phyloP scores from a whole-genome alignment of 192 early-diverging fungal genomes.

The Podila verticillata region DNA sequence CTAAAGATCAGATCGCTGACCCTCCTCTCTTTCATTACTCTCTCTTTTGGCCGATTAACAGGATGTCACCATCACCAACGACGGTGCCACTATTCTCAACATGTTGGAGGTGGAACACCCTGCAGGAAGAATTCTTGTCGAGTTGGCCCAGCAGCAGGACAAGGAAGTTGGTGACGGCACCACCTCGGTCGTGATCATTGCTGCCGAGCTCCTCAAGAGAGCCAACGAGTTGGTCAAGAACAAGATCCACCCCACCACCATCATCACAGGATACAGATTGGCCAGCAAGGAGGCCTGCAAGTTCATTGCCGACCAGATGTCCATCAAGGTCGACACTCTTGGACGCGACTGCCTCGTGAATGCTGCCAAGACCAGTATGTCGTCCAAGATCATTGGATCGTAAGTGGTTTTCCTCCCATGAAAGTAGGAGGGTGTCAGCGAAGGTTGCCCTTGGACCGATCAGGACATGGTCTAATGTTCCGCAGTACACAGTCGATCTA shows the following conservation, averaged over 20 bases:
- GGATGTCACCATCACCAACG: conserved; percentile 99
- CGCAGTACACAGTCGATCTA: too few relatives aligned
- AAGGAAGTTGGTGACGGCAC: conserved; percentile 99
- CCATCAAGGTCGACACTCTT: conserved; percentile 92
- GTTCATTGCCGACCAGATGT: conserved; percentile 97
- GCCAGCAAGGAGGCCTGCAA: conserved; percentile 98
- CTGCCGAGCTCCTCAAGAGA: conserved; percentile 93
- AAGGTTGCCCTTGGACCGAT: not conserved
- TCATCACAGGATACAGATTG: conserved; percentile 97
- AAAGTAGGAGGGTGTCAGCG: too few relatives aligned
- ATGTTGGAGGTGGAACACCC: conserved; percentile 99
- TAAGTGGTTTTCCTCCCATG: conserved; percentile 52
- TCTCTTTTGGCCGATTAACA: conserved; percentile 23
- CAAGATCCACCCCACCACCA: conserved; percentile 99
- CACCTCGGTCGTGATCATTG: conserved; percentile 99
- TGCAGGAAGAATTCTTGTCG: conserved; percentile 94
- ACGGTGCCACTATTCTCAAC: conserved; percentile 97
- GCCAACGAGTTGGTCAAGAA: conserved; percentile 99
- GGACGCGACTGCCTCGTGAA: conserved; percentile 94
- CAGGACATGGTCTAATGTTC: too few relatives aligned
- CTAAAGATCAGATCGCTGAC: not conserved
- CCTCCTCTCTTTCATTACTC: too few relatives aligned
- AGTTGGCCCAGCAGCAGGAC: conserved; percentile 99
- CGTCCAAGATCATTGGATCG: conserved; percentile 97
- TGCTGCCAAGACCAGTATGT: conserved; percentile 98